A percentile compares a stretch with the other conserved stretches of the same genome.
These are phyloP conservation scores for Clarireedia homoeocarpa DNA, from an alignment of 2,329 filamentous ascomycete genomes.

Conservation along the genomic window DNA sequence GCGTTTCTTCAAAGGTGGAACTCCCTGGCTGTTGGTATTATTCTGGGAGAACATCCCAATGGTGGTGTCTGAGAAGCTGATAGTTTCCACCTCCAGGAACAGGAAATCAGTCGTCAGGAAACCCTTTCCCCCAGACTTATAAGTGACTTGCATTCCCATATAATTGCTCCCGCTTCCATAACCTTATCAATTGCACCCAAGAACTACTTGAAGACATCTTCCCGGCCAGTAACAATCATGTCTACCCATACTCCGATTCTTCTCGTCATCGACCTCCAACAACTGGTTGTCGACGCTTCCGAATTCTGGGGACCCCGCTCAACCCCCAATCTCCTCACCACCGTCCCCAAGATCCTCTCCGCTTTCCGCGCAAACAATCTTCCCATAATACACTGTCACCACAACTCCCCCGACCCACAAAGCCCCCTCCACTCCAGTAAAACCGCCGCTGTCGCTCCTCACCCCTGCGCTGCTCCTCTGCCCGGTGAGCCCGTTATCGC, in stretches of 20 bases:
- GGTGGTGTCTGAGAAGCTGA: too few relatives aligned
- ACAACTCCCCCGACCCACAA: constrained; percentile 12
- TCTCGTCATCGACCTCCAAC: constrained; percentile 20
- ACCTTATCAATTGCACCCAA: neutral
- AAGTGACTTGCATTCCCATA: neutral
- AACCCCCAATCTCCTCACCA: constrained; percentile 16
- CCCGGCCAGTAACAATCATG: neutral
- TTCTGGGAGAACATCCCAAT: too few relatives aligned
- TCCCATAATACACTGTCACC: constrained; percentile 19
- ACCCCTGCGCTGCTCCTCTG: constrained; percentile 13
- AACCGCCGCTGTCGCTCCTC: constrained; percentile 12
- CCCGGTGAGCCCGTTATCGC: constrained; percentile 13
- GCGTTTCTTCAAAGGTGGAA: too few relatives aligned
- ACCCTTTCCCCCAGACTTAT: too few relatives aligned
- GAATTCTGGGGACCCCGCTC: constrained; percentile 19
- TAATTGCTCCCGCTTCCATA: neutral
- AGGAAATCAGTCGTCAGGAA: too few relatives aligned
- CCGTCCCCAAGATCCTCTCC: constrained; percentile 13
- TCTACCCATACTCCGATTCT: constrained; percentile 8
- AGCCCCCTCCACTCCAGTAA: constrained; percentile 13
- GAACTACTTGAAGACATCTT: too few relatives aligned
- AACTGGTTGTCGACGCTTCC: constrained; percentile 13
- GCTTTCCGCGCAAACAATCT: constrained; percentile 14
- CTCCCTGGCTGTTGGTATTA: too few relatives aligned
- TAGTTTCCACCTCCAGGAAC: too few relatives aligned